Base-by-base conservation (phyloP, 345 rosid species). In the Acer negundo region DNA sequence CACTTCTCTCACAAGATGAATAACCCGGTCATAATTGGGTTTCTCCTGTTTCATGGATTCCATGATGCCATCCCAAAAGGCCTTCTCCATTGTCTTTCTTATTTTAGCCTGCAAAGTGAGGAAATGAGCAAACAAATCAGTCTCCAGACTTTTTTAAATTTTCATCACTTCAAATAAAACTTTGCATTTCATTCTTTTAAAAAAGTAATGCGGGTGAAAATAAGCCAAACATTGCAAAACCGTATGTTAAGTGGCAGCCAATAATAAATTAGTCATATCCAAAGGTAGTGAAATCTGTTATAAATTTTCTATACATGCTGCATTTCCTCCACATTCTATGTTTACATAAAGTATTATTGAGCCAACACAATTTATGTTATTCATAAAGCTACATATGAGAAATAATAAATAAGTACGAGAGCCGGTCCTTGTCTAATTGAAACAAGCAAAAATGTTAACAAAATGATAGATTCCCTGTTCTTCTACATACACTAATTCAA, bases 11-110 rank as follows among this genome's bases (percentile, higher is more conserved):
- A 91, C 86, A 67, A 96, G 97, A 73, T 90, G 85, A 77, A 91
- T 69, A 74, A 91, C 86, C 70, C 93, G 76, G 47, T 87, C 90
- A 84, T 89, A 91, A 66, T 89, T 83, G 55, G 95, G 93, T n/a
- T 83, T 81, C 59, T 84, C 90, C 74, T 77, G 82, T 85, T 85
- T 88, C 24, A 94, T 69, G 6, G 99, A 90, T 76, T 96, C 95
- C 82, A 84, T 79, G 38, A 94, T 74, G 69, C 84, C 81, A 62
- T 96, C 98, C 99, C 99, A 96, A 83, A 96, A 96, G 76, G 95
- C 98, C 68, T 81, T 84, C 85, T 92, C 97, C 94, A 96, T 91
- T 35, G 90, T 87, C 80, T 88, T 87, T 83, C 87, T 90, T 78
- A 94, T 81, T 86, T 81, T 89, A 22, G 67, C 89, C 98, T 96